Evolutionary conservation across 2,329 filamentous ascomycete species (phyloP).

Genomic region (Coniella vitis): DNA sequence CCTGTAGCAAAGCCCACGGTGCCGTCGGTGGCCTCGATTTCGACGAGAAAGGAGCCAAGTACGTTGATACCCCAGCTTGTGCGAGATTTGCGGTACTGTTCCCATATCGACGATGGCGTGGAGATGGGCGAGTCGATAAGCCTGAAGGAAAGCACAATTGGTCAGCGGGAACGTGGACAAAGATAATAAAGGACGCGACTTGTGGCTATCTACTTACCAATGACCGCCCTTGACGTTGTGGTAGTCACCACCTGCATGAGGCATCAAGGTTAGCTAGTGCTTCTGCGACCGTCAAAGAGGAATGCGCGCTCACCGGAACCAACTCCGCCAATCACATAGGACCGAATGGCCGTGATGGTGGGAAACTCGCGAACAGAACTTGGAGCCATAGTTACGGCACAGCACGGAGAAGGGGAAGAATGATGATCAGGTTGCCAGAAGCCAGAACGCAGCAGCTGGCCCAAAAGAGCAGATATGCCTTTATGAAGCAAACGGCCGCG

Average conservation of each 20-base stretch:
- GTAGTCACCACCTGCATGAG: constrained; percentile 64
- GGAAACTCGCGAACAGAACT: constrained; percentile 54
- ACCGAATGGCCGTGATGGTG: constrained; percentile 67
- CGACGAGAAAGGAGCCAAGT: constrained; percentile 82
- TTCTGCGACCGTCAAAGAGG: not conserved
- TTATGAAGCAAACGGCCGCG: no score
- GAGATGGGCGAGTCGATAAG: constrained; percentile 88
- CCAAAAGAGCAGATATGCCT: no score
- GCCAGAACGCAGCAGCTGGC: no score
- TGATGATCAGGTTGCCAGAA: not conserved
- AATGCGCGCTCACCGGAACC: constrained; percentile 36
- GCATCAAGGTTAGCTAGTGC: not conserved
- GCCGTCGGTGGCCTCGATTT: constrained; percentile 82
- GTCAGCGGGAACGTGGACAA: not conserved
- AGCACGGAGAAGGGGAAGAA: not conserved
- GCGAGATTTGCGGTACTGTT: constrained; percentile 77
- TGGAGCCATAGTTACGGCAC: constrained; percentile 27
- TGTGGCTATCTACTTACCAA: constrained; percentile 43
- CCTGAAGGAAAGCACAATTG: constrained; percentile 42
- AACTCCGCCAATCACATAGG: constrained; percentile 62
- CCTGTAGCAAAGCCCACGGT: constrained; percentile 93
- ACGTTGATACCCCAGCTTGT: constrained; percentile 97
- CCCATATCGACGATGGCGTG: constrained; percentile 85
- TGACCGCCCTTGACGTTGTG: constrained; percentile 80
- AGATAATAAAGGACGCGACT: not conserved